A percentile compares a stretch with the other conserved stretches of the same genome.
phyloP scores from a whole-genome alignment of 176 grass and related monocot genomes.

The Paspalum vaginatum region DNA sequence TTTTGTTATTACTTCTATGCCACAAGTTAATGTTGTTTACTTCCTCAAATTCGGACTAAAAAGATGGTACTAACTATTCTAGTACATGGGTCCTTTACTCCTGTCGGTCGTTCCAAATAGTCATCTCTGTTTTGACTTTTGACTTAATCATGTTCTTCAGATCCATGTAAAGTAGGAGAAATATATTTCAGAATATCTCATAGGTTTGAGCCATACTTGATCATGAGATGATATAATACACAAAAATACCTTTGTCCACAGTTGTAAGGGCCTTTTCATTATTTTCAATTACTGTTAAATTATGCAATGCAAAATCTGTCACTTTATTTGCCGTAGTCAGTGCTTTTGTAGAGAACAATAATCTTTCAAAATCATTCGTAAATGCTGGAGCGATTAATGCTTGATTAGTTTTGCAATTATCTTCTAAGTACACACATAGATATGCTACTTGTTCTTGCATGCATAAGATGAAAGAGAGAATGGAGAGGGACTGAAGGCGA shows the following conservation, averaged over 20 bases:
- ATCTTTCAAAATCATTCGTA: background rate
- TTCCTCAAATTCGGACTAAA: constrained; percentile 15
- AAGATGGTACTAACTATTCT: background rate
- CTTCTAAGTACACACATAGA: constrained; percentile 19
- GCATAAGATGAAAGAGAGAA: background rate
- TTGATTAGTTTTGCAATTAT: constrained; percentile 28
- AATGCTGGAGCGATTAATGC: background rate
- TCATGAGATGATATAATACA: constrained; percentile 15
- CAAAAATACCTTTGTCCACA: constrained; percentile 14
- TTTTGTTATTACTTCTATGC: constrained; percentile 20
- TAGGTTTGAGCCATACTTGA: constrained; percentile 25
- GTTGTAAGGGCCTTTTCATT: background rate
- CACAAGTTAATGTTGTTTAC: constrained; percentile 31
- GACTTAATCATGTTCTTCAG: background rate
- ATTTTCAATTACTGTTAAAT: constrained; percentile 8
- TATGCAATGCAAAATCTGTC: background rate
- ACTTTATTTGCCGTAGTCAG: constrained; percentile 16
- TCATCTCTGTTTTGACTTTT: constrained; percentile 15
- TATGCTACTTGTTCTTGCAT: constrained; percentile 34
- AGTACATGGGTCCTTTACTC: background rate
- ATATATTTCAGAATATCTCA: constrained; percentile 18
- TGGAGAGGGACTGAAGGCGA: background rate
- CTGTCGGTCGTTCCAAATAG: background rate
- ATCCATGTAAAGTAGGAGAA: background rate
- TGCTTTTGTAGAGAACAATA: constrained; percentile 18